phyloP scores from a whole-genome alignment of 352 stramenopile species.

The Hyaloperonospora arabidopsidis region DNA sequence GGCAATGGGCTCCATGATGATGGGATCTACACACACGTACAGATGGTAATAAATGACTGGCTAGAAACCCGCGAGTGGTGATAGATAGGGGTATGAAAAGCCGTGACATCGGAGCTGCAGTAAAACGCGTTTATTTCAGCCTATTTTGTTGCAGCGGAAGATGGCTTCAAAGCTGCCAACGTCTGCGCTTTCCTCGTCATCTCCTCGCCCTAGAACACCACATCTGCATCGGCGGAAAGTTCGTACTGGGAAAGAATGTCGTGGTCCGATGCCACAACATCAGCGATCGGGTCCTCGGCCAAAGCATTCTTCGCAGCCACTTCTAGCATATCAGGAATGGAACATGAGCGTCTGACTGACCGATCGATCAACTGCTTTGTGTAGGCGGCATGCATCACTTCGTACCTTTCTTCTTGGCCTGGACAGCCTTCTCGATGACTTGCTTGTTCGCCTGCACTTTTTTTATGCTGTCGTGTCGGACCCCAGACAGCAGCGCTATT shows the following conservation, averaged over 20 bases:
- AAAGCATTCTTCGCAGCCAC: conserved; percentile 14
- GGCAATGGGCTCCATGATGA: conserved; percentile 66
- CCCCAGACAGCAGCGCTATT: too few species aligned
- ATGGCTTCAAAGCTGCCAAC: conserved; percentile 6
- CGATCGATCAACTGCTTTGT: neutral
- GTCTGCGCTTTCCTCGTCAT: neutral
- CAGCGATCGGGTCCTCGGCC: conserved; percentile 60
- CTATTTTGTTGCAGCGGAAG: conserved; percentile 1
- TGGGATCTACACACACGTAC: neutral
- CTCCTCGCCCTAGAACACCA: conserved; percentile 56
- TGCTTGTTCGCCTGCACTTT: conserved; percentile 98
- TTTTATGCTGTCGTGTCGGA: conserved; percentile 82
- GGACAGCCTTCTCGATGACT: conserved; percentile 66
- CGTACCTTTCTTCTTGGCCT: conserved; percentile 52
- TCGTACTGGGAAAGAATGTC: conserved; percentile 83
- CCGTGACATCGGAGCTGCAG: too few species aligned
- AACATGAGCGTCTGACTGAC: conserved; percentile 4
- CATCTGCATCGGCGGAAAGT: conserved; percentile 58
- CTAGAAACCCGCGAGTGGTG: conserved; percentile 16
- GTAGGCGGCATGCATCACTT: neutral
- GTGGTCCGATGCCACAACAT: conserved; percentile 58
- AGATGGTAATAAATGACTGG: conserved; percentile 5
- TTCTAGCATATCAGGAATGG: conserved; percentile 1
- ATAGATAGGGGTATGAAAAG: conserved; percentile 6
- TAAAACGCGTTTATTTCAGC: too few species aligned